A percentile compares a stretch with the other conserved stretches of the same genome.
These are phyloP conservation scores for Lipomyces lipofer DNA, from an alignment of 805 yeast genomes.

Conservation along the genomic window DNA sequence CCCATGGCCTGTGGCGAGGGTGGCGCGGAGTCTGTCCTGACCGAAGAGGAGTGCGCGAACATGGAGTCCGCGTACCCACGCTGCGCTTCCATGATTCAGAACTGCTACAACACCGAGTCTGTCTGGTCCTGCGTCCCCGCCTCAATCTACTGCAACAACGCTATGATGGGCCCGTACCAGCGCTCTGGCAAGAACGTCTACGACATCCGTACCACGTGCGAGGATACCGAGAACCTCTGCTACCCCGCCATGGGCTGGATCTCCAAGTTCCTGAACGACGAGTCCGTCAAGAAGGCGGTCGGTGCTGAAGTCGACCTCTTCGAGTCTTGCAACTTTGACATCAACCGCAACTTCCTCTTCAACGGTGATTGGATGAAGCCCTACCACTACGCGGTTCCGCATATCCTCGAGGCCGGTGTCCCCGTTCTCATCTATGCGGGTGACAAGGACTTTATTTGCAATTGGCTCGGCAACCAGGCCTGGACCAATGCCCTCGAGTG, in stretches of 20 bases:
- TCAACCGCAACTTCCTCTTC: constrained; percentile 75
- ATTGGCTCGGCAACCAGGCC: constrained; percentile 92
- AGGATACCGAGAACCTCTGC: constrained; percentile 63
- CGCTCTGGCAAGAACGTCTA: constrained; percentile 87
- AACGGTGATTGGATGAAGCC: constrained; percentile 94
- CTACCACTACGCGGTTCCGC: constrained; percentile 64
- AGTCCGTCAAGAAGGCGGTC: constrained; percentile 72
- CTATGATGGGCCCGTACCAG: constrained; percentile 75
- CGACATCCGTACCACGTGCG: constrained; percentile 84
- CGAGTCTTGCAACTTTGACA: constrained; percentile 73
- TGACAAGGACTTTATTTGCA: constrained; percentile 93
- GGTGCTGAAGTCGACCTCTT: constrained; percentile 88
- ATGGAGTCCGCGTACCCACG: constrained; percentile 71
- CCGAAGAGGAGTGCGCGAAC: constrained; percentile 73
- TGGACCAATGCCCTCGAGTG: constrained; percentile 79
- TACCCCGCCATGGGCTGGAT: constrained; percentile 76
- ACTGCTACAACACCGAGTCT: constrained; percentile 74
- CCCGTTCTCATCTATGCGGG: constrained; percentile 94
- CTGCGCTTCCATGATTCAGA: constrained; percentile 71
- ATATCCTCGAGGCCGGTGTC: constrained; percentile 65
- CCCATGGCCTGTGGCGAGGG: constrained; percentile 96
- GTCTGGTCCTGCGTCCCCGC: constrained; percentile 92
- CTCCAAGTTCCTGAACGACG: constrained; percentile 74
- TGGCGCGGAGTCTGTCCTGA: constrained; percentile 73
- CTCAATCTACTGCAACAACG: constrained; percentile 83